These are phyloP conservation scores for Brasilioporus rufonigricans DNA, from an alignment of 768 basidiomycete species.

Conservation along the genomic window DNA sequence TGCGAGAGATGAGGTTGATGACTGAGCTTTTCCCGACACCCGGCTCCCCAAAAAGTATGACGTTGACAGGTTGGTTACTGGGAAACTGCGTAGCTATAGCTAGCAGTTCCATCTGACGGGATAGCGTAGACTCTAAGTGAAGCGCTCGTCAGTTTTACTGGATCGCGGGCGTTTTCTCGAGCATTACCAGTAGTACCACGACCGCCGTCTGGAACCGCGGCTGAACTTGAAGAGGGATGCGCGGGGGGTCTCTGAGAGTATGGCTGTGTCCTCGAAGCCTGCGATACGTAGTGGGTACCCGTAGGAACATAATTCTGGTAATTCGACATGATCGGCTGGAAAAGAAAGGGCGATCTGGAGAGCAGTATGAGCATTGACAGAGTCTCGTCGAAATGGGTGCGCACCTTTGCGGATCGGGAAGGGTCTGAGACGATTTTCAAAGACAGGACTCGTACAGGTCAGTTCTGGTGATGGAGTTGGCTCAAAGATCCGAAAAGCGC, in stretches of 20 bases:
- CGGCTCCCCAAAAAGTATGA: constrained; percentile 3
- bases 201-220: background rate
- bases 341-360: background rate
- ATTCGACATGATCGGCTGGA: background rate
- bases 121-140: background rate
- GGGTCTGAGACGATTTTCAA: background rate
- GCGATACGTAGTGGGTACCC: background rate
- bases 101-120: too few relatives aligned
- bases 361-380: background rate
- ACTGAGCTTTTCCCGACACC: constrained; percentile 8
- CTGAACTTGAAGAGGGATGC: background rate
- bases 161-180: background rate
- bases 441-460: background rate
- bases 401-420: background rate
- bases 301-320: background rate
- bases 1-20: too few relatives aligned
- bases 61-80: background rate
- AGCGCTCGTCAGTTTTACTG: background rate
- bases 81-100: background rate
- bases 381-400: background rate
- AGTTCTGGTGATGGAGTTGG: background rate
- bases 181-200: background rate
- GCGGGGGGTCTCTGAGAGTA: background rate
- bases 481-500: background rate
- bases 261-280: background rate